Evolutionary conservation across 176 grass and related monocot species (phyloP), one percentile per base, ranked within the genome.

Genomic region (Oryza coarctata): DNA sequence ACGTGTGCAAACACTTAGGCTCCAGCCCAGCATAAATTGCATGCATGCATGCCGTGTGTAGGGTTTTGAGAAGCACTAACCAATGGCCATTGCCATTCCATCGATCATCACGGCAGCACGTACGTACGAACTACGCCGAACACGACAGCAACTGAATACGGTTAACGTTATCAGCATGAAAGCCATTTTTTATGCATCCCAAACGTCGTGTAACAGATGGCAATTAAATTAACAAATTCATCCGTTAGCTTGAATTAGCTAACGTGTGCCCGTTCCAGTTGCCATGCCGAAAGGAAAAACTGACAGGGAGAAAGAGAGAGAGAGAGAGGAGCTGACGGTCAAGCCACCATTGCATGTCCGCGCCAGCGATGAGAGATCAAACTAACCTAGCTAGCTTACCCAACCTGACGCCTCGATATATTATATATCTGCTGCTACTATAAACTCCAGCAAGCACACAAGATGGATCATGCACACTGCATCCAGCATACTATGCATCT

Each of bases 301-400:
- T 14, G 72, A 58, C 63, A 13, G 26, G 1, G 35, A n/a, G n/a
- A n/a, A n/a, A n/a, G n/a, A n/a, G 13, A 34, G 31, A 69, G 74
- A 61, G 49, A 20, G 14, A 2, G 32, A 38, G 43, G 43, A 27
- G 18, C 6, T 45, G 3, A 33, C 39, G 55, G 65, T 82, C 85
- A 87, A 35, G 75, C 12, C 69, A 39, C 36, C 86, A 62, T 12
- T 55, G 1, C 50, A 55, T 9, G 50, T n/a, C 18, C 50, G n/a
- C 50, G 50, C n/a, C 50, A n/a, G 50, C 50, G 50, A 55, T 55
- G 50, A n/a, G 18, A 18, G 64, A 84, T 75, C 69, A 43, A 38
- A 27, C 57, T 6, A 55, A 20, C 5, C 20, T 30, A 3, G 12
- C 15, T 45, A 45, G 4, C 45, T 49, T 80, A 82, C 76, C 87